These are phyloP conservation scores for Podospora anserina DNA, from an alignment of 495 filamentous ascomycete species.

Conservation along the genomic window DNA sequence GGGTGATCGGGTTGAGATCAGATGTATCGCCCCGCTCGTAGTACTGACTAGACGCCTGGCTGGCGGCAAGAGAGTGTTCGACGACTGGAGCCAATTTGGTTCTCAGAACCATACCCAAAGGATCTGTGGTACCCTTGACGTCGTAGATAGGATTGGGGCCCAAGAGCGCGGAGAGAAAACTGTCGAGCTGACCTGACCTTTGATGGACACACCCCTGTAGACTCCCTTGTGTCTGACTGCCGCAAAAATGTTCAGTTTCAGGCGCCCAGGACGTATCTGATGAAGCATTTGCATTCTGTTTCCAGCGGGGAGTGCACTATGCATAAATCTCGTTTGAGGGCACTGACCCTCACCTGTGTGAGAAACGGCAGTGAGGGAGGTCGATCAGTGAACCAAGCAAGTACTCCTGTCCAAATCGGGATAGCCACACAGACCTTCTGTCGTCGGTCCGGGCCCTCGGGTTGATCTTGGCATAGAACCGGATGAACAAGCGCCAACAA, in stretches of 20 bases:
- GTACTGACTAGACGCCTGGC: not conserved
- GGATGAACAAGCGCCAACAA: not conserved
- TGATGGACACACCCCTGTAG: constrained; percentile 5
- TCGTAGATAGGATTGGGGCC: constrained; percentile 11
- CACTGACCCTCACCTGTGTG: constrained; percentile 24
- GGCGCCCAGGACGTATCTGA: not conserved
- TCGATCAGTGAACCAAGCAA: constrained; percentile 27
- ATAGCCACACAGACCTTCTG: constrained; percentile 20
- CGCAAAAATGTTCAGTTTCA: not conserved
- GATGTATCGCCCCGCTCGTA: not conserved
- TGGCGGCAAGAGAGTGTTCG: not conserved
- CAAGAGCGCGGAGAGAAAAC: constrained; percentile 1
- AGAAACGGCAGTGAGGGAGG: constrained; percentile 22
- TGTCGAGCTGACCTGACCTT: constrained; percentile 1
- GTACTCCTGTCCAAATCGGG: constrained; percentile 30
- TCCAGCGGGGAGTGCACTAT: constrained; percentile 9
- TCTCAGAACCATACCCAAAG: constrained; percentile 17
- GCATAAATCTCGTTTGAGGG: constrained; percentile 13
- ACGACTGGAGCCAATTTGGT: not conserved
- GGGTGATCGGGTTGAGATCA: constrained; percentile 31
- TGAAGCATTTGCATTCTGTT: not conserved
- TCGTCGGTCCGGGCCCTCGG: constrained; percentile 21
- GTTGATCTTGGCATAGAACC: constrained; percentile 14
- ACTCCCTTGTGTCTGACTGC: not conserved
- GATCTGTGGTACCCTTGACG: constrained; percentile 21